A percentile compares a stretch with the other conserved stretches of the same genome.
Evolutionary conservation across 179 eudicot genomes (phyloP).

Genomic region (Carnegiea gigantea): DNA sequence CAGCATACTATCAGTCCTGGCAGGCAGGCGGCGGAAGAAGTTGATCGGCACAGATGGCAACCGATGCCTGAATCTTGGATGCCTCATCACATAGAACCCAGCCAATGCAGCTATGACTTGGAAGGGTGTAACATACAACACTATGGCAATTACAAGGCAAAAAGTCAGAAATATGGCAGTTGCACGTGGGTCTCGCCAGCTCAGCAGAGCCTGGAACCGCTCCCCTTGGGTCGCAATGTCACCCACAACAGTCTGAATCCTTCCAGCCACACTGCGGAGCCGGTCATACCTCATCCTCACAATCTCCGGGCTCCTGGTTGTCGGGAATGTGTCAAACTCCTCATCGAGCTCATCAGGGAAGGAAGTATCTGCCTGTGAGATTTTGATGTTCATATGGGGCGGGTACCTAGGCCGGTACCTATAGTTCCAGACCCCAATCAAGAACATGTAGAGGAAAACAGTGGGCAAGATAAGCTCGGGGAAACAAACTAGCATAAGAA

Average conservation of each 20-base stretch:
- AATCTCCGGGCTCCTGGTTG: conserved; percentile 72
- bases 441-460: conserved; percentile 82
- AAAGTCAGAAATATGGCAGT: conserved; percentile 76
- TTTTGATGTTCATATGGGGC: conserved; percentile 91
- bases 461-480: conserved; percentile 89
- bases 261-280: conserved; percentile 84
- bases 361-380: conserved; percentile 81
- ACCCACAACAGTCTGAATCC: conserved; percentile 89
- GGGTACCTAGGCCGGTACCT: conserved; percentile 89
- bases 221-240: conserved; percentile 95
- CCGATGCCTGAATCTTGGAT: conserved; percentile 82
- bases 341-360: conserved; percentile 91
- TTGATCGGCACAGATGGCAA: conserved; percentile 78
- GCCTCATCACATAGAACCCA: conserved; percentile 82
- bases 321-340: conserved; percentile 90
- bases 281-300: conserved; percentile 91
- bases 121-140: conserved; percentile 85
- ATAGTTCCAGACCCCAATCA: conserved; percentile 90
- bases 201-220: conserved; percentile 73
- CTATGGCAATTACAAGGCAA: conserved; percentile 68
- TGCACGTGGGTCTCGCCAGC: conserved; percentile 98
- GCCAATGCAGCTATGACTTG: conserved; percentile 70
- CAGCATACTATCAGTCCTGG: conserved; percentile 82
- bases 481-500: conserved; percentile 82
- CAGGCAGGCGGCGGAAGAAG: conserved; percentile 88